phyloP scores from a whole-genome alignment of 192 early-diverging fungal species.

The Gryganskiella cystojenkinii region DNA sequence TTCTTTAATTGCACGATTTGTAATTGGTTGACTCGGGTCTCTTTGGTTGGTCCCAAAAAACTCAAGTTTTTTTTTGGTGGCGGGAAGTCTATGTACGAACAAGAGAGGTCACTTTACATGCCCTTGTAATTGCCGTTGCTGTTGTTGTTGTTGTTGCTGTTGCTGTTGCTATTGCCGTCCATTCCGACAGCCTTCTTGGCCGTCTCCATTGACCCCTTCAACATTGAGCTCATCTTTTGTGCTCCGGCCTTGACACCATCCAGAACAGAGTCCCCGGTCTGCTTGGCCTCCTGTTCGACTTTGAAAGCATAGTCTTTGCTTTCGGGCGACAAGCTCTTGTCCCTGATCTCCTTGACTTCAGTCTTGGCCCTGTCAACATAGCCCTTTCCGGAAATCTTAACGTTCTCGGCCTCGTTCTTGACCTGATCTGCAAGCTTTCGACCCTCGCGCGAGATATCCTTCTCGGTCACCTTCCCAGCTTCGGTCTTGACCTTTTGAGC shows the following conservation, averaged over 20 bases:
- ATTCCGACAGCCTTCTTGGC: conserved; percentile 36
- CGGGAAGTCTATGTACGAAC: too few species aligned
- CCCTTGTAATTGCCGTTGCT: not conserved
- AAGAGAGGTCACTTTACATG: not conserved
- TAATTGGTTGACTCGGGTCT: not conserved
- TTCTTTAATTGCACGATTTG: too few species aligned
- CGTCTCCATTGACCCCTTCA: conserved; percentile 31
- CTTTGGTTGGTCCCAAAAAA: too few species aligned
- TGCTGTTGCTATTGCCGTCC: conserved; percentile 8
- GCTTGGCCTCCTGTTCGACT: not conserved
- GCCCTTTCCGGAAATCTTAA: not conserved
- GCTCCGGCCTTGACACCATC: conserved; percentile 27
- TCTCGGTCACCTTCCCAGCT: too few species aligned
- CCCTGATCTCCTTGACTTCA: not conserved
- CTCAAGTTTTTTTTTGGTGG: too few species aligned
- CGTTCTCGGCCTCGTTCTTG: conserved; percentile 3
- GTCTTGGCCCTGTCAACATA: not conserved
- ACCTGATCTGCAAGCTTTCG: not conserved
- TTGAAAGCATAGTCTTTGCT: not conserved
- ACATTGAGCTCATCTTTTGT: conserved; percentile 29
- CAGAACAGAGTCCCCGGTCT: conserved; percentile 2
- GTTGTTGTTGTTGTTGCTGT: not conserved
- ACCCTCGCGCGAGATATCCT: too few species aligned
- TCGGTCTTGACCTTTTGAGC: conserved; percentile 5
- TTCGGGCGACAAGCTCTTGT: not conserved